A percentile compares a stretch with the other conserved stretches of the same genome.
These are phyloP conservation scores for Acanthamoeba sp. DNA, from an alignment of 208 protist genomes.

Conservation along the genomic window DNA sequence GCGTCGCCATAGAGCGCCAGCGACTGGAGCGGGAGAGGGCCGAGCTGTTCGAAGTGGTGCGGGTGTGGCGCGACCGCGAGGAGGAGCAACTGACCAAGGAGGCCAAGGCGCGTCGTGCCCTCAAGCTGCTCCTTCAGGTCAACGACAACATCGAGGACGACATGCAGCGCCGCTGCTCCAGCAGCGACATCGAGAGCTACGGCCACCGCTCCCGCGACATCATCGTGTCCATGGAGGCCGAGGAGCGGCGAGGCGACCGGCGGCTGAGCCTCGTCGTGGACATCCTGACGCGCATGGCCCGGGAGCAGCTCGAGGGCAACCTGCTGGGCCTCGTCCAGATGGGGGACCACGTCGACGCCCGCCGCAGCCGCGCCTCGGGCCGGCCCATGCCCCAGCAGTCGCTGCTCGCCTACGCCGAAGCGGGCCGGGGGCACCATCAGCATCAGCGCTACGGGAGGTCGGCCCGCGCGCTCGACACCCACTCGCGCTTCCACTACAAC, in stretches of 20 bases:
- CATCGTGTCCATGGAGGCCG: not conserved
- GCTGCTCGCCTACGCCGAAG: too few species aligned
- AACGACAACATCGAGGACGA: not conserved
- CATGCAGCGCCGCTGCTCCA: not conserved
- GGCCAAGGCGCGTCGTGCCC: not conserved
- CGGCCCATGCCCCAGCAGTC: too few species aligned
- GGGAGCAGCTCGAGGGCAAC: slow-evolving; percentile 34
- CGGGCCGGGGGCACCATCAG: too few species aligned
- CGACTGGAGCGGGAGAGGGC: not conserved
- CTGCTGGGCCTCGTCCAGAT: not conserved
- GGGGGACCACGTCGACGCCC: not conserved
- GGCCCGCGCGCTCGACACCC: too few species aligned
- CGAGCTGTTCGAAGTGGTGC: slow-evolving; percentile 13
- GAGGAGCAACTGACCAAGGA: not conserved
- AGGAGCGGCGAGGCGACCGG: not conserved
- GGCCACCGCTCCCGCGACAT: not conserved
- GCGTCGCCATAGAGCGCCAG: not conserved
- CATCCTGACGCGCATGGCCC: not conserved
- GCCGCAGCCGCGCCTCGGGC: too few species aligned
- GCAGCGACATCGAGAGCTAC: not conserved
- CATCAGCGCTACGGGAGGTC: too few species aligned
- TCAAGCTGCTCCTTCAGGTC: not conserved
- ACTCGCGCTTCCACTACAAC: too few species aligned
- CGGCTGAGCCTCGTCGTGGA: slow-evolving; percentile 26
- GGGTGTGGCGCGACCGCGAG: slow-evolving; percentile 16